Conservation (phyloP, 352 stramenopile species). For the Saprolegnia parasitica region DNA sequence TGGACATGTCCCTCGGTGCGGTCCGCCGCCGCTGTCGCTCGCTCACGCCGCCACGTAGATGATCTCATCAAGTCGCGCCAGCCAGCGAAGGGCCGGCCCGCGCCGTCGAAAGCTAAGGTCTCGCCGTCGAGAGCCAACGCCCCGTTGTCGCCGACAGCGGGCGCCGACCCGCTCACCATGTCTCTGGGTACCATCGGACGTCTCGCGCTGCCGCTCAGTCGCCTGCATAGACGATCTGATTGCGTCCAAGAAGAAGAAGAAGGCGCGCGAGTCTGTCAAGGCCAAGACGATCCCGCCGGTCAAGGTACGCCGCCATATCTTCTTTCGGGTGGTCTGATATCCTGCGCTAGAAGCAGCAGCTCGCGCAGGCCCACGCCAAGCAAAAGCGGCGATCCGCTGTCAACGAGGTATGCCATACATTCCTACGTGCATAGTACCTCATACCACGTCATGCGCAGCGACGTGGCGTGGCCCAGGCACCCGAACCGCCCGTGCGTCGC, state of each 20-base stretch:
- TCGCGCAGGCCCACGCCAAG: slow-evolving; percentile 1
- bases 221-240: background rate
- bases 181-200: too few species aligned
- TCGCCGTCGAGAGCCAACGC: too few species aligned
- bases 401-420: slow-evolving; percentile 9
- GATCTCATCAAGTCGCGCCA: background rate
- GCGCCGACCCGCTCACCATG: too few species aligned
- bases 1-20: background rate
- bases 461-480: background rate
- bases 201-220: too few species aligned
- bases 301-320: background rate
- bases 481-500: background rate
- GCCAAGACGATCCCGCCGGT: background rate
- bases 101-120: too few species aligned
- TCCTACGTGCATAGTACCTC: background rate
- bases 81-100: too few species aligned
- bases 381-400: slow-evolving; percentile 12
- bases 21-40: background rate
- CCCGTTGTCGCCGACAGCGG: too few species aligned
- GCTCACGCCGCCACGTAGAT: background rate
- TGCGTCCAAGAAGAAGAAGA: slow-evolving; percentile 7
- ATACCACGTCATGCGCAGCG: background rate
- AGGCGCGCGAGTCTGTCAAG: background rate
- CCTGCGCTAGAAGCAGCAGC: background rate
- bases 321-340: background rate